These are phyloP conservation scores for Venturia oleaginea DNA, from an alignment of 2,329 filamentous ascomycete species.

Conservation along the genomic window DNA sequence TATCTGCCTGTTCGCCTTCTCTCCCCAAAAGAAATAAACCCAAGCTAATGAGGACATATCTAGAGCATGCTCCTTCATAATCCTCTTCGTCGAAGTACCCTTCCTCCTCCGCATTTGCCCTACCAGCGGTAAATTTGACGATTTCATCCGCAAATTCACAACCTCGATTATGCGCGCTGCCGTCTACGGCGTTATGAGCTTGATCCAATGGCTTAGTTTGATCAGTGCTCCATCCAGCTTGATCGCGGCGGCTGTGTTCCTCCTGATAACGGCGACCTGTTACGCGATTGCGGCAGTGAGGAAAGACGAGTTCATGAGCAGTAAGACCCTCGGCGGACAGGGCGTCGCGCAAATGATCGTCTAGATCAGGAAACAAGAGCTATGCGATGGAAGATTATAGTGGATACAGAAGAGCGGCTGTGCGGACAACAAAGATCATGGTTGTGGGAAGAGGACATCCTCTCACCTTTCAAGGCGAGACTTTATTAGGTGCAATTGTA, in stretches of 20 bases:
- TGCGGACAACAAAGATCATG: not conserved
- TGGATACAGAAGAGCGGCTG: not conserved
- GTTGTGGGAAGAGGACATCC: not conserved
- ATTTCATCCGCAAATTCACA: slow-evolving; percentile 80
- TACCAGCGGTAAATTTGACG: slow-evolving; percentile 82
- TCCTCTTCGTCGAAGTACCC: slow-evolving; percentile 61
- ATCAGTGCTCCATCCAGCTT: slow-evolving; percentile 56
- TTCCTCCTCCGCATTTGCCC: slow-evolving; percentile 96
- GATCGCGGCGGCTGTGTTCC: slow-evolving; percentile 76
- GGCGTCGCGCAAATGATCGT: slow-evolving; percentile 98
- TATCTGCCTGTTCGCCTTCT: slow-evolving; percentile 37
- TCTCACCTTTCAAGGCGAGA: not conserved
- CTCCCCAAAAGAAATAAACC: not conserved
- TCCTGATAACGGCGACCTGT: slow-evolving; percentile 68
- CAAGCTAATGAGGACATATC: not conserved
- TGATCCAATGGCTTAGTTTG: slow-evolving; percentile 77
- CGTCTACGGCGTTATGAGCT: slow-evolving; percentile 73
- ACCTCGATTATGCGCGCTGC: slow-evolving; percentile 95
- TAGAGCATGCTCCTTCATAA: slow-evolving; percentile 40
- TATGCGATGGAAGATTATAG: not conserved
- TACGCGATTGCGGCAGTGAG: slow-evolving; percentile 73
- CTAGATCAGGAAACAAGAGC: slow-evolving; percentile 31
- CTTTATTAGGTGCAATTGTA: not conserved
- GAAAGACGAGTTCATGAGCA: slow-evolving; percentile 78
- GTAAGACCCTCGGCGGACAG: slow-evolving; percentile 90